Conservation (phyloP, 1,284 basidiomycete species). For the Meira nashicola region DNA sequence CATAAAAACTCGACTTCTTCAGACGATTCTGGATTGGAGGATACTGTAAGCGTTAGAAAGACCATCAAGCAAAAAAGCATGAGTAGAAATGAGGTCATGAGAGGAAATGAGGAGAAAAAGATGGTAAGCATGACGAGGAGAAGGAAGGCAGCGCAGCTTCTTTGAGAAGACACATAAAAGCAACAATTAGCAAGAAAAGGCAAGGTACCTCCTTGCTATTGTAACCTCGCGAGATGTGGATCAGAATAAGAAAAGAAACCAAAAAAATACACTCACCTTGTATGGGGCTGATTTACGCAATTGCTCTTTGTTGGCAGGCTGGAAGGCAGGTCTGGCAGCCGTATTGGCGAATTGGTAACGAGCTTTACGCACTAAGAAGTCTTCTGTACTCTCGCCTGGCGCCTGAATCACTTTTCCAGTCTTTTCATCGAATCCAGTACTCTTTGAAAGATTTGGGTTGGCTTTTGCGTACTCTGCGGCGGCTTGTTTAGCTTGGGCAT, state of each 20-base stretch:
- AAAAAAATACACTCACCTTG: constrained; percentile 14
- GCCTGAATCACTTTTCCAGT: constrained; percentile 12
- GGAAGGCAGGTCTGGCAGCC: background rate
- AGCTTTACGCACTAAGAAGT: constrained; percentile 2
- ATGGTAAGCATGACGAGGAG: no score
- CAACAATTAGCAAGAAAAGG: background rate
- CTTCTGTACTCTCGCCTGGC: constrained; percentile 9
- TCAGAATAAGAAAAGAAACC: background rate
- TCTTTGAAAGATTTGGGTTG: constrained; percentile 15
- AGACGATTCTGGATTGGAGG: constrained; percentile 42
- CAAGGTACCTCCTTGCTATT: background rate
- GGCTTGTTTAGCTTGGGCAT: constrained; percentile 20
- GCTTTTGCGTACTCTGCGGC: constrained; percentile 9
- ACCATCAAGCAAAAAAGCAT: constrained; percentile 11
- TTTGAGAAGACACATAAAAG: background rate
- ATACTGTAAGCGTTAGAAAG: constrained; percentile 37
- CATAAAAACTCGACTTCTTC: constrained; percentile 44
- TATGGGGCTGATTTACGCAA: constrained; percentile 15
- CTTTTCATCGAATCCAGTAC: constrained; percentile 20
- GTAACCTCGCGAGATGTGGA: no score
- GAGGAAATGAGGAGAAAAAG: no score
- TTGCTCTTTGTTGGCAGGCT: background rate
- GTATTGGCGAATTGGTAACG: constrained; percentile 10
- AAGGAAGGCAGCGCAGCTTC: background rate
- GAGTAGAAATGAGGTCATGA: no score